A percentile compares a stretch with the other conserved stretches of the same genome.
phyloP scores from a whole-genome alignment of 495 filamentous ascomycete genomes.

The Talaromyces wortmannii region DNA sequence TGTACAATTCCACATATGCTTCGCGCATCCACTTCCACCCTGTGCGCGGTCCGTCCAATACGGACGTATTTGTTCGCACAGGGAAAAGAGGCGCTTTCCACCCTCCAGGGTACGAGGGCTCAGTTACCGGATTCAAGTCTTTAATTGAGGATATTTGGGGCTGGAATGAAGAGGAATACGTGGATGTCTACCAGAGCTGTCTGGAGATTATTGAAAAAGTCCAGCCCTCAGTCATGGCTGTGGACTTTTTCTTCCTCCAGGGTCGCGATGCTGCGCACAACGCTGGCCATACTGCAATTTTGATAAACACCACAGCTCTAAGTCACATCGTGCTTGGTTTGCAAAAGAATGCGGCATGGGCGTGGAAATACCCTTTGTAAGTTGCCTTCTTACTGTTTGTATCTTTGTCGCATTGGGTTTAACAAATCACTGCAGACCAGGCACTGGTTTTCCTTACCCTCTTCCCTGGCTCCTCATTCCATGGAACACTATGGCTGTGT shows the following conservation, averaged over 20 bases:
- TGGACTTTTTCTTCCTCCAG: slow-evolving; percentile 44
- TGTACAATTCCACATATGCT: slow-evolving; percentile 15
- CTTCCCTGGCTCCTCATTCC: slow-evolving; percentile 33
- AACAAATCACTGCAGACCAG: slow-evolving; percentile 18
- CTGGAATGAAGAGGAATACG: slow-evolving; percentile 44
- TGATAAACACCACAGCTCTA: slow-evolving; percentile 29
- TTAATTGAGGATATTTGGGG: slow-evolving; percentile 25
- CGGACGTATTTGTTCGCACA: slow-evolving; percentile 33
- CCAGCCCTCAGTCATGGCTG: slow-evolving; percentile 34
- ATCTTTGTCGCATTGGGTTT: neutral
- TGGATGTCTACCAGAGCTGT: slow-evolving; percentile 35
- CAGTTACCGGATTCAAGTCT: slow-evolving; percentile 27
- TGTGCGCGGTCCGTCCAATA: slow-evolving; percentile 31
- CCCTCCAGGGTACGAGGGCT: slow-evolving; percentile 27
- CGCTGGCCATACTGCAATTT: slow-evolving; percentile 16
- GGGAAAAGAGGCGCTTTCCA: slow-evolving; percentile 25
- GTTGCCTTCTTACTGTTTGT: slow-evolving; percentile 3
- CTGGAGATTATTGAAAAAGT: slow-evolving; percentile 32
- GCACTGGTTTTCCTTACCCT: slow-evolving; percentile 40
- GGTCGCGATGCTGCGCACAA: slow-evolving; percentile 40
- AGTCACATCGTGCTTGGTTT: slow-evolving; percentile 31
- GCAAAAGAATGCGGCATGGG: slow-evolving; percentile 22
- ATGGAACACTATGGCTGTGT: slow-evolving; percentile 24
- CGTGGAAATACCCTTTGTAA: slow-evolving; percentile 42
- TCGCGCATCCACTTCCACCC: slow-evolving; percentile 30